These are phyloP conservation scores for Hyaloscypha finlandica DNA, from an alignment of 495 filamentous ascomycete species.

Conservation along the genomic window DNA sequence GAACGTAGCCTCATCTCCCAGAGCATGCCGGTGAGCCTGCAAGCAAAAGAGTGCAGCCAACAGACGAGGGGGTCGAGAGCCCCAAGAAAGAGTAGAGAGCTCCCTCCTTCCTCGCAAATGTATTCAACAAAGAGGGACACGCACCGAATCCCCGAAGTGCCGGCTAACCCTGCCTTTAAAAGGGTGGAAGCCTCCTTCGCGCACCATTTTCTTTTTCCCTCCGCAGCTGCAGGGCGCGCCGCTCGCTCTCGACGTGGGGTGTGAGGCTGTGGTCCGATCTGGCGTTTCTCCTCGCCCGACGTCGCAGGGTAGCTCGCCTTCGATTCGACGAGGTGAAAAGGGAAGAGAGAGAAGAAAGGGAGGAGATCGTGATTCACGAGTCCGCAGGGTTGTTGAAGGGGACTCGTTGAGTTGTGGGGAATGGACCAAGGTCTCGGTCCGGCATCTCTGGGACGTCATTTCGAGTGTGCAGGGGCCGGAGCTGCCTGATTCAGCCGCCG, in stretches of 20 bases:
- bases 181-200: constrained; percentile 41
- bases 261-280: neutral
- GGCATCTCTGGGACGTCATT: constrained; percentile 13
- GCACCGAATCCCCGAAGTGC: constrained; percentile 44
- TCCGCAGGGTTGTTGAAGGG: neutral
- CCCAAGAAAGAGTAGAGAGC: no score
- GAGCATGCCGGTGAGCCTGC: neutral
- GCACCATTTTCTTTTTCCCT: constrained; percentile 19
- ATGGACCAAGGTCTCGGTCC: constrained; percentile 9
- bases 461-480: neutral
- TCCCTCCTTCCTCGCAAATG: neutral
- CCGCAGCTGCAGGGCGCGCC: no score
- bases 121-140: constrained; percentile 15
- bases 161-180: constrained; percentile 43
- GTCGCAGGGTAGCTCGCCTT: no score
- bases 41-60: no score
- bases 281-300: no score
- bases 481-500: constrained; percentile 6
- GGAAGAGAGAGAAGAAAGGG: no score
- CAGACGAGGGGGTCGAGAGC: no score
- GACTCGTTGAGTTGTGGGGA: neutral
- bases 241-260: neutral
- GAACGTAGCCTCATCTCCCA: neutral
- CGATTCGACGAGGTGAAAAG: neutral
- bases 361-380: no score